These are phyloP conservation scores for Phaffia tasmanica DNA, from an alignment of 768 basidiomycete genomes.

Conservation along the genomic window DNA sequence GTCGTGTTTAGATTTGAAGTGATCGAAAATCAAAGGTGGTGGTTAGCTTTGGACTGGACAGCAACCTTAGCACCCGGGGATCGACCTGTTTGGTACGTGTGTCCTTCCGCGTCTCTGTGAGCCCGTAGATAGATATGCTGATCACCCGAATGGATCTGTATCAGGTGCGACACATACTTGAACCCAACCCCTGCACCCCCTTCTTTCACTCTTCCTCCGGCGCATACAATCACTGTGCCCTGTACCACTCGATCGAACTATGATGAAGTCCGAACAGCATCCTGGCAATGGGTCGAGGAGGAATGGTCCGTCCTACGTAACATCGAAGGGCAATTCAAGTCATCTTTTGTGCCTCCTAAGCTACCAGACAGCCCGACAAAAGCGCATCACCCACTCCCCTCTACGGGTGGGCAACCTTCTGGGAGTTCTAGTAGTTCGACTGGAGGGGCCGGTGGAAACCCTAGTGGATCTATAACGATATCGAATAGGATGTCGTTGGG, in stretches of 20 bases:
- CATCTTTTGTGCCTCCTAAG: slow-evolving; percentile 1
- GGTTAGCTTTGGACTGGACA: slow-evolving; percentile 95
- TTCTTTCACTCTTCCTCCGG: slow-evolving; percentile 52
- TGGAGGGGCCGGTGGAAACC: slow-evolving; percentile 3
- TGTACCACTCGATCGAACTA: slow-evolving; percentile 31
- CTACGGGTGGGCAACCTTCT: slow-evolving; percentile 36
- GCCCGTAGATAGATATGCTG: neutral
- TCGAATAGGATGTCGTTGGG: slow-evolving; percentile 29
- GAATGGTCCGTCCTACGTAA: slow-evolving; percentile 68
- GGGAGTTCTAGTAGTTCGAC: neutral
- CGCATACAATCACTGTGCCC: slow-evolving; percentile 40
- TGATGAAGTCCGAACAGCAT: slow-evolving; percentile 53
- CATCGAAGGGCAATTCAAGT: slow-evolving; percentile 8
- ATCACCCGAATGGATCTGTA: neutral
- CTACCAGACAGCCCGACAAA: slow-evolving; percentile 44
- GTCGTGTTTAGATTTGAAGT: slow-evolving; percentile 45
- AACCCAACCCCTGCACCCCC: slow-evolving; percentile 58
- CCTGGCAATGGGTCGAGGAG: slow-evolving; percentile 80
- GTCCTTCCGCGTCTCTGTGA: slow-evolving; percentile 31
- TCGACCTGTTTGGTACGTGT: slow-evolving; percentile 74
- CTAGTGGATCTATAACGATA: slow-evolving; percentile 8
- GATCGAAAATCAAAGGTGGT: slow-evolving; percentile 42
- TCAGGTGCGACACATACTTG: slow-evolving; percentile 50
- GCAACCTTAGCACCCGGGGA: slow-evolving; percentile 80
- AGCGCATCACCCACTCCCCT: slow-evolving; percentile 43